These are phyloP conservation scores for Citrus reticulata DNA, from an alignment of 345 rosid species.

Conservation along the genomic window DNA sequence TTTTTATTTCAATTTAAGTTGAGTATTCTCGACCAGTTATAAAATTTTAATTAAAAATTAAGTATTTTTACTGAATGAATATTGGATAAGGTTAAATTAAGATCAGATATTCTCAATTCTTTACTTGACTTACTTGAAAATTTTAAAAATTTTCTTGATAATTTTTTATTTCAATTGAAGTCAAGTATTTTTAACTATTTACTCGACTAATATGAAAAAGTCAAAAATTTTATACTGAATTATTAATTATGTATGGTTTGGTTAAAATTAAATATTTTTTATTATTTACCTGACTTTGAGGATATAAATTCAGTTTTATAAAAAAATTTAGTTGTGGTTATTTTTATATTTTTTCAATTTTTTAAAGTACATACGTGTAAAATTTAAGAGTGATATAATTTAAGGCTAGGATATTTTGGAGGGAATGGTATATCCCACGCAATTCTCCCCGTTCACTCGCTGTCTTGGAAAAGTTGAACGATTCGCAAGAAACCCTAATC, in stretches of 20 bases:
- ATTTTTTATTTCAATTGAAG: no score
- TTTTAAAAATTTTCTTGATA: accelerated
- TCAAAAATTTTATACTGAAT: accelerated
- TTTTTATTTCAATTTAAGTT: no score
- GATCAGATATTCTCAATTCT: no score
- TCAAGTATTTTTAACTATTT: no score
- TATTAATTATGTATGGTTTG: accelerated
- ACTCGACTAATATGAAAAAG: accelerated
- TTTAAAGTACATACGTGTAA: no score
- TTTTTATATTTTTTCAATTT: accelerated
- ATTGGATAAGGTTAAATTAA: no score
- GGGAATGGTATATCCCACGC: no score
- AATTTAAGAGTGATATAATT: no score
- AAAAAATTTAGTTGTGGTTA: accelerated
- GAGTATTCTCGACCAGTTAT: accelerated
- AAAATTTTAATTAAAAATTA: accelerated
- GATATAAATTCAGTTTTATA: no score
- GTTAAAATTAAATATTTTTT: accelerated
- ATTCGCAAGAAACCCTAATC: not conserved
- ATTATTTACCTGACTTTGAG: no score
- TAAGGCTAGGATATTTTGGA: no score
- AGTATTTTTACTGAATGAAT: accelerated
- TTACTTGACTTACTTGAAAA: no score
- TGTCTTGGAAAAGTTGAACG: not conserved
- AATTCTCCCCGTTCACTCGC: not conserved